phyloP scores from a whole-genome alignment of 768 basidiomycete genomes.

The Serendipita vermifera region DNA sequence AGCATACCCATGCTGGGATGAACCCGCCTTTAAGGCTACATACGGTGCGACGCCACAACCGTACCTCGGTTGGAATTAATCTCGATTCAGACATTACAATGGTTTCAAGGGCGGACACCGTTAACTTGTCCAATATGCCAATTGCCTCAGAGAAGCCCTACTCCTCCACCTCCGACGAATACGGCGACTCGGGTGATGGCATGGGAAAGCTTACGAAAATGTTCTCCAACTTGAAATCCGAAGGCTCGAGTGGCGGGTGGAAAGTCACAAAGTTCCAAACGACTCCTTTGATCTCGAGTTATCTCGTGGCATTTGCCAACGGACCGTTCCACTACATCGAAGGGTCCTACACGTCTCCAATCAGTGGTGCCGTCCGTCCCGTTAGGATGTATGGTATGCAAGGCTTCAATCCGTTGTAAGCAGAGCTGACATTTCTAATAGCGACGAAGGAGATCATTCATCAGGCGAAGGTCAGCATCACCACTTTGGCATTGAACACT shows the following conservation, averaged over 20 bases:
- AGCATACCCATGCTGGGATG: constrained; percentile 86
- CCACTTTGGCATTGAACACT: background rate
- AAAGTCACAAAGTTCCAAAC: constrained; percentile 69
- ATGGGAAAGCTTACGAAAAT: background rate
- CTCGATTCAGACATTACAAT: constrained; percentile 41
- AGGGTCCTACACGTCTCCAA: constrained; percentile 59
- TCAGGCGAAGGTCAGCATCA: constrained; percentile 35
- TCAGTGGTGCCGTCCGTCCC: constrained; percentile 68
- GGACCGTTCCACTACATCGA: constrained; percentile 64
- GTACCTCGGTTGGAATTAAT: too few species aligned
- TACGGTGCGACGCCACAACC: constrained; percentile 28
- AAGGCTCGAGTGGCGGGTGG: constrained; percentile 37
- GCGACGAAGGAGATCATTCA: constrained; percentile 72
- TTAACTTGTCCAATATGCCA: constrained; percentile 81
- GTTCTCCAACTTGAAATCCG: background rate
- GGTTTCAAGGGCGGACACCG: constrained; percentile 59
- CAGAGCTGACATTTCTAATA: too few species aligned
- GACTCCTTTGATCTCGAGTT: constrained; percentile 78
- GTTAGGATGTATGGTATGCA: constrained; percentile 66
- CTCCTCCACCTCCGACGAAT: constrained; percentile 21
- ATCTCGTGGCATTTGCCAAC: constrained; percentile 80
- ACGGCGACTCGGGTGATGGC: constrained; percentile 18
- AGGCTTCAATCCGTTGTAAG: background rate
- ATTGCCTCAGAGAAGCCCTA: constrained; percentile 43
- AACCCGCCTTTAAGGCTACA: constrained; percentile 79